Evolutionary conservation across 1,284 basidiomycete species (phyloP), one percentile per base, ranked within the genome.

Genomic region (Boletus smithii): DNA sequence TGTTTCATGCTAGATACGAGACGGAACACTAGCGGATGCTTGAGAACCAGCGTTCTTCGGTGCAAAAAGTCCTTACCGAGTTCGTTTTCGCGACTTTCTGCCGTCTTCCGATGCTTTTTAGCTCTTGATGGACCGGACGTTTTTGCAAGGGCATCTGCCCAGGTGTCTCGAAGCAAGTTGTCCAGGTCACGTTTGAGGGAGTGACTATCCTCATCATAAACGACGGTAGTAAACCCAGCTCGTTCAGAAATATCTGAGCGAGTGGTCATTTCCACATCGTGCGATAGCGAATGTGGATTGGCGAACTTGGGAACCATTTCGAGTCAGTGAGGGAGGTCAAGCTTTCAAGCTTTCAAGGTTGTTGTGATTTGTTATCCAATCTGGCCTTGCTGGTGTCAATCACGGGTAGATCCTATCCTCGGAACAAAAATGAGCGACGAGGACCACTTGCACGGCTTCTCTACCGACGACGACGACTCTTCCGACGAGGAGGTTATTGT

Each of bases 401-500:
- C 24, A n/a, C 24, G 7, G 18, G 14, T 16, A 31, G 22, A 38
- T 46, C 27, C 17, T 3, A 23, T 18, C 13, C 16, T 22, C 10
- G 16, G 24, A 13, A 44, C 16, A 27, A 35, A 26, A 34, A 60
- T 60, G 58, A 68, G 66, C 42, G 72, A 73, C 41, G 69, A 71
- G 42, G 68, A 69, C 29, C 73, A 79, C 54, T 55, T 87, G 13
- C 80, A 85, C 56, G 88, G 86, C 4, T 89, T 91, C 64, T 86
- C 85, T 3, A 83, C 85, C 14, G 84, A 85, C 45, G 84, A 85
- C 42, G 85, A 87, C 44, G 88, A 92, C 62, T 90, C 86, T 17
- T 90, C 87, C 1, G 84, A 85, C 51, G 91, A 93, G 46, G 90
- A 91, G 46, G 77, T 79, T 35, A 73, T 71, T n/a, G 72, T 73